Evolutionary conservation across 2,329 filamentous ascomycete genomes (phyloP), one percentile per base, ranked within the genome.

Genomic region (Epichloe festucae): DNA sequence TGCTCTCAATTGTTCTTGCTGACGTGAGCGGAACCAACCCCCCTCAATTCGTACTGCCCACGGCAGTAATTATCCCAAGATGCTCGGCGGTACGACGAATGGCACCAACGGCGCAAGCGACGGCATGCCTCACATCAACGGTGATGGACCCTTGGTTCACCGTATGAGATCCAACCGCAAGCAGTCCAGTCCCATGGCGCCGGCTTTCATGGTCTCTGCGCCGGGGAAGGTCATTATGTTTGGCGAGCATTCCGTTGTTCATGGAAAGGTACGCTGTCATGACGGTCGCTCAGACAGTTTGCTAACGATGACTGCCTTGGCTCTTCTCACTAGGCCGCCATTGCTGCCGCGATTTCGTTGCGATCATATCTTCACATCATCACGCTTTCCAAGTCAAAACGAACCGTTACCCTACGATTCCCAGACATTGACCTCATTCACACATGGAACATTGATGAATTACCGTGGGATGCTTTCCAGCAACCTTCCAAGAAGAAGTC

Each of bases 221-320:
- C 93, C 93, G 0, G 94, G 91, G 57, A 98, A 98, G 68, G 93
- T 96, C 64, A 98, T 98, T 66, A 88, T 97, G 50, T 97, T 91
- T 70, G 93, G 93, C 58, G 93, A 98, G 68, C 93, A 98, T 72
- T 87, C 93, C 2, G 93, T 97, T n/a, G 93, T 98, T 19, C 82
- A 98, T 64, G 90, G 90, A 64, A 97, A 96, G 79, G 86, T 87
- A 71, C 52, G 70, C 36, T 19, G 23, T 17, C 19, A 14, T 42
- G 11, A 27, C 39, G 11, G 23, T 27, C 38, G n/a, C 3, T 41
- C 2, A 15, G 7, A 8, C 19, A 19, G 3, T 47, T 23, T 27
- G 15, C 51, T 50, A 19, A 50, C 50, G 39, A 43, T 48, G 46
- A 11, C 11, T 38, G 34, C 43, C n/a, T 31, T 27, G 14, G 14